Percentiles rank a stretch among this genome's conserved stretches.
Conservation (phyloP, 106 monocot genomes). For the Acanthochlamys bracteata region DNA sequence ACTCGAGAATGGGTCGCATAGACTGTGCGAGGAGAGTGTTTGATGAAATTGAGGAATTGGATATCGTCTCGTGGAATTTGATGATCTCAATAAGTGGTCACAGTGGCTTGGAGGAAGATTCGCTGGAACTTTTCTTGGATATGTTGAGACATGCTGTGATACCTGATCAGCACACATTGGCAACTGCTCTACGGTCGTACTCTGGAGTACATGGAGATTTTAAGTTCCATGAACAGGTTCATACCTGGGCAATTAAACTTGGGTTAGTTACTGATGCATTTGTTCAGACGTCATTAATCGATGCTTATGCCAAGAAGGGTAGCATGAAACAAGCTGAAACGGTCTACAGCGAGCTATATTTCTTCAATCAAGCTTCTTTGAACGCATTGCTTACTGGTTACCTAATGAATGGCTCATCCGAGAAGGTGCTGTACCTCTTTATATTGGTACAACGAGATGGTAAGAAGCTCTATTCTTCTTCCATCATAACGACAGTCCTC, state of each 20-base stretch:
- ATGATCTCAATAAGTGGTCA: conserved; percentile 43
- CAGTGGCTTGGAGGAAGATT: conserved; percentile 22
- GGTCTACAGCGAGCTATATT: conserved; percentile 23
- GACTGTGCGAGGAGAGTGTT: conserved; percentile 33
- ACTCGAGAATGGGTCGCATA: conserved; percentile 36
- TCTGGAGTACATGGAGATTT: neutral
- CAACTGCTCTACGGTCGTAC: conserved; percentile 47
- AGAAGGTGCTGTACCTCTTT: conserved; percentile 35
- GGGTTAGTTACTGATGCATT: conserved; percentile 35
- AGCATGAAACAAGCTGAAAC: conserved; percentile 31
- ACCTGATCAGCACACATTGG: conserved; percentile 53
- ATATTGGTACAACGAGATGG: conserved; percentile 15
- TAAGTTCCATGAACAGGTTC: conserved; percentile 39
- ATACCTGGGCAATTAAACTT: conserved; percentile 29
- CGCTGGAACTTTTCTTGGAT: conserved; percentile 29
- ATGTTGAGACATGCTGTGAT: conserved; percentile 29
- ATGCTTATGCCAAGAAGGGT: conserved; percentile 49
- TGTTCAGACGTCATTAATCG: conserved; percentile 49
- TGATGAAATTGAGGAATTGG: conserved; percentile 35
- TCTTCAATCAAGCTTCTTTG: conserved; percentile 44
- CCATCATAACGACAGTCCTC: conserved; percentile 44
- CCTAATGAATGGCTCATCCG: conserved; percentile 15
- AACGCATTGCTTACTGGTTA: conserved; percentile 66
- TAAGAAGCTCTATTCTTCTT: conserved; percentile 25
- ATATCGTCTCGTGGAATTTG: conserved; percentile 74